Percentiles rank a stretch among this genome's conserved stretches.
Conservation (phyloP, 495 filamentous ascomycete genomes). For the Schizothecium vesticola region DNA sequence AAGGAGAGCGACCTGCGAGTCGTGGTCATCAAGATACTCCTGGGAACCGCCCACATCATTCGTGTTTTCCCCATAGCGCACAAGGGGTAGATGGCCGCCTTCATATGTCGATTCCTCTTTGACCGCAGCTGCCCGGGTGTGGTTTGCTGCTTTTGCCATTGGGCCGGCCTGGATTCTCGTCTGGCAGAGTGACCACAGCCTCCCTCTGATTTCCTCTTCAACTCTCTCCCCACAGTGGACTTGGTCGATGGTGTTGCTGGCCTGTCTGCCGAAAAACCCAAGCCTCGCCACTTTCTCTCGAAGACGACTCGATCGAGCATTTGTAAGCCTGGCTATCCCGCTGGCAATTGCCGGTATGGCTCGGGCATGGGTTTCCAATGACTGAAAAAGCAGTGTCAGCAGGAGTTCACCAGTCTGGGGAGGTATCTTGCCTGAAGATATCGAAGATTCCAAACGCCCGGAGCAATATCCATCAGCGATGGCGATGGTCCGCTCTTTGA, state of each 20-base stretch:
- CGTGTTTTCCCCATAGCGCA: neutral
- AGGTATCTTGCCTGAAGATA: constrained; percentile 34
- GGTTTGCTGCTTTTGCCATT: neutral
- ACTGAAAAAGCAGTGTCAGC: constrained; percentile 13
- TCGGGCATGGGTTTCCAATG: constrained; percentile 22
- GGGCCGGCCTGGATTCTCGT: constrained; percentile 18
- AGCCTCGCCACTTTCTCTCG: constrained; percentile 19
- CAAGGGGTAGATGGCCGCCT: neutral
- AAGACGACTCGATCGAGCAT: constrained; percentile 21
- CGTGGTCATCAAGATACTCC: neutral
- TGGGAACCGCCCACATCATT: neutral
- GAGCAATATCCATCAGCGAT: constrained; percentile 39
- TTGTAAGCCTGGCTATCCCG: constrained; percentile 20
- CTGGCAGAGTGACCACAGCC: constrained; percentile 25
- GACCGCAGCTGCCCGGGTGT: neutral
- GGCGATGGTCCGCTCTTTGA: constrained; percentile 14
- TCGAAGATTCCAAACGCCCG: constrained; percentile 40
- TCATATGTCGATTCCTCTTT: neutral
- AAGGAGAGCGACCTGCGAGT: neutral
- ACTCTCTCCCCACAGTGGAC: neutral
- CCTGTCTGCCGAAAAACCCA: neutral
- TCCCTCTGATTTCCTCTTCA: constrained; percentile 7
- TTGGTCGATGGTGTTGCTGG: neutral
- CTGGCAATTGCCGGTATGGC: constrained; percentile 19
- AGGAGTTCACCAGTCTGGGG: neutral